Evolutionary conservation across 305 asterid genomes (phyloP), one percentile per base, ranked within the genome.

Genomic region (Plantago coronopus): DNA sequence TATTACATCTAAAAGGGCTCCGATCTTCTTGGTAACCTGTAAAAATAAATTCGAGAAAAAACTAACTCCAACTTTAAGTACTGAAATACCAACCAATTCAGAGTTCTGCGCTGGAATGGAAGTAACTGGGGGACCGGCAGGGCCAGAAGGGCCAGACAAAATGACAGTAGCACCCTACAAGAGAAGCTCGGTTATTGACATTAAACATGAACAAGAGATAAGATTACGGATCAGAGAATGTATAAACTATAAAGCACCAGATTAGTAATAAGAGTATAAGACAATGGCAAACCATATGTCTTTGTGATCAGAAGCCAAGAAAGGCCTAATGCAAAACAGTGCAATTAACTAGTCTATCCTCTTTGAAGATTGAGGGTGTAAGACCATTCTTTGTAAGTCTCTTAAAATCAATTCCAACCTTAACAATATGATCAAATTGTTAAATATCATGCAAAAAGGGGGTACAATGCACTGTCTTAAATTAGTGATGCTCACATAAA

Each of bases 111-210:
- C 79, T 18, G 96, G 94, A 64, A 91, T 83, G 49, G 95, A 29
- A 54, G 94, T 83, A 48, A 91, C 94, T 25, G 97, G 94, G 75
- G 95, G 95, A 22, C 96, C 95, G 61, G 97, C 83, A 59, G 95
- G 95, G 31, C 97, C 97, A 57, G 97, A 85, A 59, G 95, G 89
- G 48, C 97, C 97, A 53, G 97, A 91, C 69, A 91, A 74, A 61
- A 91, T 82, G 69, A 91, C 96, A 22, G 94, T 91, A 17, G 97
- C 95, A 70, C 97, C 97, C 97, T 91, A 86, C 23, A 40, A 27
- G 71, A 72, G 59, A 67, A 76, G 37, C 69, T 38, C 20, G 19
- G 65, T 64, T 22, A 49, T 34, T 69, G 43, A 37, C 43, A 37
- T 25, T 17, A 53, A n/a, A 31, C 57, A 48, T 46, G 47, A 67